Base-by-base conservation (phyloP, 2,329 filamentous ascomycete species). In the Diaporthe sp. region DNA sequence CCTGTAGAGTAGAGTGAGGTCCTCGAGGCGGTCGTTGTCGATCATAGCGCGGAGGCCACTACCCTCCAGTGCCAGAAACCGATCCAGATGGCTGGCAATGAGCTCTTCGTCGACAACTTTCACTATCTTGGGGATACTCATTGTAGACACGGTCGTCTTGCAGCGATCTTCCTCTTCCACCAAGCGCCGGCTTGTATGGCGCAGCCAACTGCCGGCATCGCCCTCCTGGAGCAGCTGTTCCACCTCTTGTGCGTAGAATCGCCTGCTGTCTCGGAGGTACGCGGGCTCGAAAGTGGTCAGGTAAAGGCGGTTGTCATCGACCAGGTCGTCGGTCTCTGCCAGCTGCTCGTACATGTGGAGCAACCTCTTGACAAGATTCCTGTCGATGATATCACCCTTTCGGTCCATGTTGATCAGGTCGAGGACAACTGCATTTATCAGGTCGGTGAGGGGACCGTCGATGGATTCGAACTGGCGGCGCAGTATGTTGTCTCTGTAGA, bases 351-450 rank as follows among this genome's bases (percentile, higher is more conserved):
- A 89, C 95, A 99, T 98, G 79, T 94, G 92, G 3, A 95, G 90
- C 82, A 95, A 96, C 71, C 94, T 93, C 78, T 95, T 94, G 79
- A 98, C 91, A 6, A 98, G 88, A 49, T 91, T 90, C 79, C 94
- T 92, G 83, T 98, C 94, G 76, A 98, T 96, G 19, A 95, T 90
- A 80, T 98, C 95, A 39, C 96, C 97, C 75, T 95, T 92, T 39
- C 97, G 90, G 83, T 98, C 97, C 92, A 98, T 95, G 77, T 94
- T 92, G 78, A 99, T 94, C 84, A 98, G 94, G 78, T 98, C 96
- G 4, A 98, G 89, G 42, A 98, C 90, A 19, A 98, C 94, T 8
- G 92, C 91, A 80, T 94, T 94, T 37, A 98, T 87, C 9, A 98
- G 91, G 73, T 93, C 90, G 61, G 94, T 92, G 12, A 98, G 90